These are phyloP conservation scores for Sugiyamaella floridensis DNA, from an alignment of 805 yeast genomes.

Conservation along the genomic window DNA sequence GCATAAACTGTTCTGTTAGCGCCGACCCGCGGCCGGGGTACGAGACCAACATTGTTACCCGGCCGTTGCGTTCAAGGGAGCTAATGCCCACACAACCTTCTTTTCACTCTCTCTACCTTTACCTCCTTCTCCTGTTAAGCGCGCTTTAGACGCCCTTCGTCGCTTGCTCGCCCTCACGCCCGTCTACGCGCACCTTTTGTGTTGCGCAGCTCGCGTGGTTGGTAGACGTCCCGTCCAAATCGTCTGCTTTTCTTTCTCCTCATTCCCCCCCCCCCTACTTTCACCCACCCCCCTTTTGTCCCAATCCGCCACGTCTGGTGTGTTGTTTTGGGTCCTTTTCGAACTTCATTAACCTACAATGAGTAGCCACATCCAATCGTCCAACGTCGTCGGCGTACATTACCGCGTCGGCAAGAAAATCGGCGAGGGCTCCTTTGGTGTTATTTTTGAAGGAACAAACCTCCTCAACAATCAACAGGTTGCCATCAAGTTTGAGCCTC, in stretches of 20 bases:
- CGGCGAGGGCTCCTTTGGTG: conserved; percentile 98
- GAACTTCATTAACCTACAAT: not conserved
- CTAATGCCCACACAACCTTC: not conserved
- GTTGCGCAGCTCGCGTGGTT: not conserved
- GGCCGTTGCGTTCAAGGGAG: not conserved
- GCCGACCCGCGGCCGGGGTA: not conserved
- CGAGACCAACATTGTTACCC: not conserved
- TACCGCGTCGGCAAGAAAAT: conserved; percentile 95
- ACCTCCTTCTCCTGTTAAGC: not conserved
- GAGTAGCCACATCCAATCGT: conserved; percentile 32
- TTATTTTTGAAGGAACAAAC: conserved; percentile 91
- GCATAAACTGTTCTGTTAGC: too few relatives aligned
- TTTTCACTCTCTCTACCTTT: not conserved
- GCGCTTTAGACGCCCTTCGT: not conserved
- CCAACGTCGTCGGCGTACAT: conserved; percentile 84
- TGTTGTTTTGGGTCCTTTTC: not conserved
- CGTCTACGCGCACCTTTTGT: not conserved
- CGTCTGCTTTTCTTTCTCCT: too few relatives aligned
- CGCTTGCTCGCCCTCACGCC: conserved; percentile 1
- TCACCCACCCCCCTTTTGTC: conserved; percentile 1
- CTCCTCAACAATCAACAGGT: conserved; percentile 87
- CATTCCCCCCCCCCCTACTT: too few relatives aligned
- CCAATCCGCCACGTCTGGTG: conserved; percentile 1
- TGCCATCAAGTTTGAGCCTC: conserved; percentile 91
- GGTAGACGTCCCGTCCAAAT: not conserved